Percentiles rank a stretch among this genome's conserved stretches.
phyloP scores from a whole-genome alignment of 164 flowering plant genomes.

The Kalanchoe fedtschenkoi region DNA sequence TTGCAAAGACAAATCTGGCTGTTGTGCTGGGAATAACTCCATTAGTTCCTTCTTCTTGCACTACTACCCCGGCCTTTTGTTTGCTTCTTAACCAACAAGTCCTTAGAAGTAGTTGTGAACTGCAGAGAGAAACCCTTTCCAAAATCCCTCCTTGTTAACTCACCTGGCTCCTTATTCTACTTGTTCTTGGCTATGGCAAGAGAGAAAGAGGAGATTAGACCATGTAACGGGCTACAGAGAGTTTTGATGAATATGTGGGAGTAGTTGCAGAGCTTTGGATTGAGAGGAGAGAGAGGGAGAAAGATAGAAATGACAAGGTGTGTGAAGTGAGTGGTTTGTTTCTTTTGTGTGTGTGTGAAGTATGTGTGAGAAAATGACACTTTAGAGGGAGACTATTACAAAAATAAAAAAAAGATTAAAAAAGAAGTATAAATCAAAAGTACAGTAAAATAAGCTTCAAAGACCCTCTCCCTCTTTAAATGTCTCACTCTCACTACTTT shows the following conservation, averaged over 20 bases:
- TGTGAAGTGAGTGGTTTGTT: conserved; percentile 60
- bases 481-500: not conserved
- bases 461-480: not conserved
- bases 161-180: not conserved
- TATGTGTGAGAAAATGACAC: conserved; percentile 91
- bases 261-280: conserved; percentile 10
- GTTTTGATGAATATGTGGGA: conserved; percentile 5
- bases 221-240: conserved; percentile 1
- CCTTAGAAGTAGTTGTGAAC: too few species aligned
- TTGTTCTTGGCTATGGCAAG: not conserved
- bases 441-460: not conserved
- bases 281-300: conserved; percentile 19
- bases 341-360: conserved; percentile 78
- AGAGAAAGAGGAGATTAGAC: not conserved
- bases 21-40: conserved; percentile 90
- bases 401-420: not conserved
- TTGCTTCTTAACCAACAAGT: conserved; percentile 2
- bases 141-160: conserved; percentile 2
- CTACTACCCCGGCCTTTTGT: not conserved
- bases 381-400: conserved; percentile 22
- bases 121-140: not conserved
- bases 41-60: conserved; percentile 18
- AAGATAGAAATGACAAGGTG: conserved; percentile 38
- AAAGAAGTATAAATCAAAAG: not conserved
- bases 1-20: conserved; percentile 82